Evolutionary conservation across 2,329 filamentous ascomycete genomes (phyloP).

Genomic region (Colletotrichum eremochloae): DNA sequence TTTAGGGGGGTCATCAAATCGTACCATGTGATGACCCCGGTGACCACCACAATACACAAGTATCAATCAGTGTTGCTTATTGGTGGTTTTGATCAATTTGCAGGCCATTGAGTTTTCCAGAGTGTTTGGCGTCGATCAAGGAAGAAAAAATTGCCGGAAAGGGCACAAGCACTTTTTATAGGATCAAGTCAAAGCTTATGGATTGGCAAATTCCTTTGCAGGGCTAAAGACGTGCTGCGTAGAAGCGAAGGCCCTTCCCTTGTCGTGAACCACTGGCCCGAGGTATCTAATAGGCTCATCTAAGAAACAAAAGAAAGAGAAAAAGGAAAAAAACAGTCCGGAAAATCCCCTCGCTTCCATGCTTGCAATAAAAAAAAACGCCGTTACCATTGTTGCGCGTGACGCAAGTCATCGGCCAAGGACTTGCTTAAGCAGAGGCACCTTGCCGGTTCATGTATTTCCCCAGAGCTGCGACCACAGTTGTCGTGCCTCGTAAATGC

Average conservation of each 20-base stretch:
- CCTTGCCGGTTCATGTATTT: slow-evolving; percentile 6
- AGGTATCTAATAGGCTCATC: slow-evolving; percentile 28
- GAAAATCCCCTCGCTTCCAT: slow-evolving; percentile 15
- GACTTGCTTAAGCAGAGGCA: slow-evolving; percentile 21
- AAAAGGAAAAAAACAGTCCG: neutral
- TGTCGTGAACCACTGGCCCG: slow-evolving; percentile 21
- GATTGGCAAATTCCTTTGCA: slow-evolving; percentile 13
- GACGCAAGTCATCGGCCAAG: slow-evolving; percentile 20
- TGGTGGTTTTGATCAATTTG: neutral
- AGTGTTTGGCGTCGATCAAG: neutral
- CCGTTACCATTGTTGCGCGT: slow-evolving; percentile 7
- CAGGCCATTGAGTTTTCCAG: neutral
- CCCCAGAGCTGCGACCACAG: neutral
- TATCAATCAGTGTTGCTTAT: neutral
- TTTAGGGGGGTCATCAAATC: neutral
- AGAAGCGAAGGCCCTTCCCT: slow-evolving; percentile 28
- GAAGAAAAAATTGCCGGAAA: too few species aligned
- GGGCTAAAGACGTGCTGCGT: slow-evolving; percentile 19
- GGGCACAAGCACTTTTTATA: neutral
- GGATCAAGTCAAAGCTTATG: slow-evolving; percentile 23
- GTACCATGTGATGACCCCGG: neutral
- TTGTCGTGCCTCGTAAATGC: slow-evolving; percentile 29
- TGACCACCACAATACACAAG: neutral
- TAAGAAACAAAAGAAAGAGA: neutral
- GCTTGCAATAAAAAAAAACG: slow-evolving; percentile 15